These are phyloP conservation scores for Leishmania tropica DNA, from an alignment of 208 protist genomes.

Conservation along the genomic window DNA sequence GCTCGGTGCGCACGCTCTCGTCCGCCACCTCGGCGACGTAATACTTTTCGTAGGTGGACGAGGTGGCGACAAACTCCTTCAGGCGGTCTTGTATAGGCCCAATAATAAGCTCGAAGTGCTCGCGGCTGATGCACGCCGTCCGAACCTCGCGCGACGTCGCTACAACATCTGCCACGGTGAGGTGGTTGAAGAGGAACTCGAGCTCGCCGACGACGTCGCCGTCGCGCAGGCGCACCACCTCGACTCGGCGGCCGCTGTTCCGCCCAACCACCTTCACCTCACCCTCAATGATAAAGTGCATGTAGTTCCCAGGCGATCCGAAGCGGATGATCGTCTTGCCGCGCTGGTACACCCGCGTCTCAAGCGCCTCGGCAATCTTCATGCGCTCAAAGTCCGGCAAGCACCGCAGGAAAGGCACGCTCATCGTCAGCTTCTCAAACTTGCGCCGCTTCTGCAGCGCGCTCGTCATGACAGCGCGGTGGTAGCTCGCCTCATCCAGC, in stretches of 20 bases:
- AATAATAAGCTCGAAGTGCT: constrained; percentile 88
- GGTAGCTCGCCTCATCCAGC: constrained; percentile 83
- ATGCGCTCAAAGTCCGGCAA: constrained; percentile 87
- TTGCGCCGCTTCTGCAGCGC: constrained; percentile 68
- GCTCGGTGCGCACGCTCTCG: constrained; percentile 63
- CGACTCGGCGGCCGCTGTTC: constrained; percentile 54
- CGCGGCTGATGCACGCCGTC: constrained; percentile 78
- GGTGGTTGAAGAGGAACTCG: constrained; percentile 90
- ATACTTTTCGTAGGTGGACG: constrained; percentile 64
- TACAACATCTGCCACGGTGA: constrained; percentile 86
- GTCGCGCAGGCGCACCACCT: constrained; percentile 65
- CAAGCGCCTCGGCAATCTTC: constrained; percentile 87
- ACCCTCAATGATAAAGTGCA: constrained; percentile 85
- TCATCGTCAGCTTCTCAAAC: constrained; percentile 69
- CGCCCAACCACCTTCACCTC: constrained; percentile 80
- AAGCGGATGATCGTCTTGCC: constrained; percentile 82
- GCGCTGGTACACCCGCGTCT: constrained; percentile 54
- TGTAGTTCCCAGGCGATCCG: constrained; percentile 54
- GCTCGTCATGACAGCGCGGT: constrained; percentile 71
- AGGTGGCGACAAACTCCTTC: constrained; percentile 79
- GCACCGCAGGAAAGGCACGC: constrained; percentile 70
- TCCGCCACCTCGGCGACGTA: constrained; percentile 63
- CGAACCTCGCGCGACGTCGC: constrained; percentile 51
- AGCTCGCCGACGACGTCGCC: constrained; percentile 89
- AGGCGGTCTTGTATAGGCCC: constrained; percentile 83